Evolutionary conservation across 106 monocot genomes (phyloP).

Genomic region (Dendrobium catenatum): DNA sequence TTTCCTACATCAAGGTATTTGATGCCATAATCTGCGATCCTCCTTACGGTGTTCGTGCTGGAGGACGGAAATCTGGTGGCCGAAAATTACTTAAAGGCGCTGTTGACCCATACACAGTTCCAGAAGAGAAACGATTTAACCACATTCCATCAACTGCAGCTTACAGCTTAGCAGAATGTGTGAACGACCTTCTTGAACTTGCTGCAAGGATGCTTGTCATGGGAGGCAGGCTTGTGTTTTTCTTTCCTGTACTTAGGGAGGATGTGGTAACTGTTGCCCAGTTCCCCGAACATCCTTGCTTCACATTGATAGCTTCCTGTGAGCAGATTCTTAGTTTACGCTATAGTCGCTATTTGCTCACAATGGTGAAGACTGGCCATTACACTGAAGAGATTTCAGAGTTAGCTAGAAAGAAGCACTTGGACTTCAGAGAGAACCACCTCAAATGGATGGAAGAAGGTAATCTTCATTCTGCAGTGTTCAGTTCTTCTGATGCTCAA

Average conservation of each 20-base stretch:
- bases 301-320: constrained; percentile 46
- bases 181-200: constrained; percentile 87
- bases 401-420: constrained; percentile 42
- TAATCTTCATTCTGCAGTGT: constrained; percentile 79
- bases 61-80: constrained; percentile 94
- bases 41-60: constrained; percentile 97
- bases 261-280: constrained; percentile 32
- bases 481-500: constrained; percentile 44
- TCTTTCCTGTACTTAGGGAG: constrained; percentile 82
- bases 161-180: constrained; percentile 77
- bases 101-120: constrained; percentile 76
- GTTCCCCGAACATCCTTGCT: constrained; percentile 88
- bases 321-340: constrained; percentile 90
- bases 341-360: constrained; percentile 77
- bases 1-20: constrained; percentile 41
- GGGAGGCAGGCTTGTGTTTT: constrained; percentile 85
- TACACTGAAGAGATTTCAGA: constrained; percentile 65
- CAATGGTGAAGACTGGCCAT: constrained; percentile 74
- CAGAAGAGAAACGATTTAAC: constrained; percentile 69
- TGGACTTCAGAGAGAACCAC: constrained; percentile 90
- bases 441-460: constrained; percentile 93
- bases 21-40: constrained; percentile 99
- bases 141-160: constrained; percentile 97
- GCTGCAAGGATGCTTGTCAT: constrained; percentile 83
- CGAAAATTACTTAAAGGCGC: constrained; percentile 75